These are phyloP conservation scores for Xylaria sp. DNA, from an alignment of 2,329 filamentous ascomycete species.

Conservation along the genomic window DNA sequence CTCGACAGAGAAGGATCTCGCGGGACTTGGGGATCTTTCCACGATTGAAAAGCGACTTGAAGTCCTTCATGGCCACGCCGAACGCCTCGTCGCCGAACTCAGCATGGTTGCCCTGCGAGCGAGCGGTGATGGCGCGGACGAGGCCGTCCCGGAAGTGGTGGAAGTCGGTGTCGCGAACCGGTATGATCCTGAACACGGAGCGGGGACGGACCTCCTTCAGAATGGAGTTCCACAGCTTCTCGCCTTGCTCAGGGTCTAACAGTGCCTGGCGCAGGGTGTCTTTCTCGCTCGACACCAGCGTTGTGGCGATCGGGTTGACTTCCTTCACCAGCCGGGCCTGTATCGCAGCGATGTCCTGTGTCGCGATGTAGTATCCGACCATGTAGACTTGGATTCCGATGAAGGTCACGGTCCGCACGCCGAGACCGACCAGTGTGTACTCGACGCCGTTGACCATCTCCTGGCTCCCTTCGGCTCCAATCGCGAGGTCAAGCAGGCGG, in stretches of 20 bases:
- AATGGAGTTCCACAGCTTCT: conserved; percentile 75
- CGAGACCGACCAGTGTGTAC: conserved; percentile 87
- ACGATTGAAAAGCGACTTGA: conserved; percentile 82
- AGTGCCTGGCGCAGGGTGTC: conserved; percentile 71
- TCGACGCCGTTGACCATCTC: conserved; percentile 57
- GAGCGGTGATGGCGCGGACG: conserved; percentile 80
- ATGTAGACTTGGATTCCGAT: conserved; percentile 92
- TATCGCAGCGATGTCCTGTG: conserved; percentile 78
- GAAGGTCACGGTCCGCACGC: conserved; percentile 89
- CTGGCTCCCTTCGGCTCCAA: conserved; percentile 37
- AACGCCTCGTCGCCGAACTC: conserved; percentile 75
- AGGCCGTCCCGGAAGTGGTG: conserved; percentile 90
- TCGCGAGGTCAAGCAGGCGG: conserved; percentile 65
- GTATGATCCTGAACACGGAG: conserved; percentile 81
- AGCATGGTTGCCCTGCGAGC: conserved; percentile 63
- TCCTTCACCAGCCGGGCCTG: conserved; percentile 78
- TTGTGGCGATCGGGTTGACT: conserved; percentile 79
- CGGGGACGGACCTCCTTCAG: conserved; percentile 71
- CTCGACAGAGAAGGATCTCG: conserved; percentile 75
- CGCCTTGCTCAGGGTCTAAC: conserved; percentile 70
- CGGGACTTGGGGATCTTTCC: conserved; percentile 80
- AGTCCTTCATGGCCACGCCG: conserved; percentile 73
- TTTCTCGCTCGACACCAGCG: conserved; percentile 82
- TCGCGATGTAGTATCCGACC: conserved; percentile 89
- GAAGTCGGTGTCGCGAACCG: conserved; percentile 94